These are phyloP conservation scores for Bimuria novae-zelandiae DNA, from an alignment of 2,329 filamentous ascomycete genomes.

Conservation along the genomic window DNA sequence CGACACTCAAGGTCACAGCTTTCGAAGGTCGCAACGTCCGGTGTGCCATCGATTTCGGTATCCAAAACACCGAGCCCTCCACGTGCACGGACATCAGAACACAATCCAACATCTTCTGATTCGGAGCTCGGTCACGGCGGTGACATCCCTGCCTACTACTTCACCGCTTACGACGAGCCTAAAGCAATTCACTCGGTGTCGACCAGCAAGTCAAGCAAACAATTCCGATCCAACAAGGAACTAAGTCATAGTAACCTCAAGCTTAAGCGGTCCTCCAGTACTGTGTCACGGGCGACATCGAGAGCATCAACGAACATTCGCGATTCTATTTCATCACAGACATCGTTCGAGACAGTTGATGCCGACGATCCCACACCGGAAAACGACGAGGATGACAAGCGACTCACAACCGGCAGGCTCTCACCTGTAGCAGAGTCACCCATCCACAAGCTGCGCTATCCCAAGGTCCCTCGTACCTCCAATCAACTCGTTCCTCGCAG, in stretches of 20 bases:
- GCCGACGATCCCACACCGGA: conserved; percentile 54
- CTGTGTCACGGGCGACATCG: conserved; percentile 31
- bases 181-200: conserved; percentile 15
- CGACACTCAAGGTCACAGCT: conserved; percentile 35
- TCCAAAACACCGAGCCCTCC: conserved; percentile 16
- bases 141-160: conserved; percentile 46
- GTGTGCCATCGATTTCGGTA: not conserved
- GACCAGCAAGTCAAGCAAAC: conserved; percentile 16
- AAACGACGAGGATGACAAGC: conserved; percentile 47
- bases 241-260: conserved; percentile 25
- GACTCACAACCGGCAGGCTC: conserved; percentile 36
- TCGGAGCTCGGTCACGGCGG: conserved; percentile 25
- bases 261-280: conserved; percentile 35
- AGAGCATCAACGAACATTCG: conserved; percentile 36
- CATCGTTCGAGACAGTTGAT: conserved; percentile 53
- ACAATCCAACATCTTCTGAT: conserved; percentile 22
- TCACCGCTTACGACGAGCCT: conserved; percentile 24
- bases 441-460: conserved; percentile 52
- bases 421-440: conserved; percentile 52
- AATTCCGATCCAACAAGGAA: conserved; percentile 21
- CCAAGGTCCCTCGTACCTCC: conserved; percentile 53
- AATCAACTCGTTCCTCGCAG: conserved; percentile 53
- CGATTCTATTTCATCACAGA: conserved; percentile 45
- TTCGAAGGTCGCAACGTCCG: conserved; percentile 13
- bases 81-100: conserved; percentile 20